Conservation (phyloP, 768 basidiomycete species). For the Macrolepiota fuliginosa region DNA sequence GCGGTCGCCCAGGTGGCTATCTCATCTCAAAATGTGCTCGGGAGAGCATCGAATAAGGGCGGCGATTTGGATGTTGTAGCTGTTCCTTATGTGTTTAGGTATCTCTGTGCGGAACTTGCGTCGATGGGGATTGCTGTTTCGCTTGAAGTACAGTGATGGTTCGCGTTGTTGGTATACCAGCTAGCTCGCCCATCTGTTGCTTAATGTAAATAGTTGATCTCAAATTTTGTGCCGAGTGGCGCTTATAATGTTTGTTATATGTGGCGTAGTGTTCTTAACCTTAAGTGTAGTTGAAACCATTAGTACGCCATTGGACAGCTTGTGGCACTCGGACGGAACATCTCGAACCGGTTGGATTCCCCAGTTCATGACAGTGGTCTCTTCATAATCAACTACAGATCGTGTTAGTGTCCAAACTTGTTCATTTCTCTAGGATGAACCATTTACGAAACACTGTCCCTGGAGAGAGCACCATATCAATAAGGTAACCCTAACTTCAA, state of each 20-base stretch:
- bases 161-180: too few relatives aligned
- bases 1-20: constrained; percentile 65
- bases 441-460: too few relatives aligned
- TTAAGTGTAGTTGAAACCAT: too few relatives aligned
- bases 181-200: neutral
- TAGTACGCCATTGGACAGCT: neutral
- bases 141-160: constrained; percentile 61
- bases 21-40: constrained; percentile 64
- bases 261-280: neutral
- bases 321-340: neutral
- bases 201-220: neutral
- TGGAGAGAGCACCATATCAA: too few relatives aligned
- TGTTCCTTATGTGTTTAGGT: constrained; percentile 92
- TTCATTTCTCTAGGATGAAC: too few relatives aligned
- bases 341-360: neutral
- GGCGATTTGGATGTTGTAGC: constrained; percentile 93
- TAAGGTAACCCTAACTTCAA: too few relatives aligned
- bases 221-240: neutral
- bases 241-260: neutral
- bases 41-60: constrained; percentile 56
- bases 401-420: too few relatives aligned
- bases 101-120: constrained; percentile 94
- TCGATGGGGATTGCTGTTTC: constrained; percentile 96
- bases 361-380: too few relatives aligned
- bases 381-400: neutral